Base-by-base conservation (phyloP, 2,329 filamentous ascomycete genomes). In the Fusarium annulatum region DNA sequence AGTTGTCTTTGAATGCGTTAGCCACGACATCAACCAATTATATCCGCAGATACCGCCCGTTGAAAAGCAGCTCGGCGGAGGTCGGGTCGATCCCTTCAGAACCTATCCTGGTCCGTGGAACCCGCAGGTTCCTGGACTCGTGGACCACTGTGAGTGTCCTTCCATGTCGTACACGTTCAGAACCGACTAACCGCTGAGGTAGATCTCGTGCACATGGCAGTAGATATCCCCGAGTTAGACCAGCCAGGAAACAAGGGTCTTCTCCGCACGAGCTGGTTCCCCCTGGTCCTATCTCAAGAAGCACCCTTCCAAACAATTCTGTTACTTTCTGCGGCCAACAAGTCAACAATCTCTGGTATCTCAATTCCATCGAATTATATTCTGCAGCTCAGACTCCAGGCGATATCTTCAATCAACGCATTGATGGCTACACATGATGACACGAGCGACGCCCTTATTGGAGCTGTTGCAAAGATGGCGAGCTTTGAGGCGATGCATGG, bases 351-450 rank as follows among this genome's bases (percentile, higher is more conserved):
- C 2, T 8, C 26, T 2, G 21, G 26, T 14, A 10, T 10, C 0
- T 18, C 34, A 0, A 28, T 30, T 5, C 7, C 26, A 4, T 5
- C 34, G 0, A 30, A 2, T 0, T 9, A n/a, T 23, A n/a, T 41
- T 0, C 21, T 55, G 2, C 23, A 41, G 4, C 36, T 55, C 1
- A 39, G 52, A 3, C 52, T 41, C 5, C 14, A 41, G 7, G 52
- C 52, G 0, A 55, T 55, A 3, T 30, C 52, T 0, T 28, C 36
- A 2, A 41, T 55, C 8, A 55, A 55, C 15, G 4, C 26, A 1
- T 7, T 41, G 5, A 18, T 55, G 34, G 52, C 19, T 5, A 18
- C 15, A 2, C 6, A 28, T 5, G 8, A 41, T n/a, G 15, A 10
- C 2, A 41, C 16, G 0, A 55, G 52, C 15, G 52, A 55, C 7